Base-by-base conservation (phyloP, 805 yeast species). In the Metschnikowia dekortorum region DNA sequence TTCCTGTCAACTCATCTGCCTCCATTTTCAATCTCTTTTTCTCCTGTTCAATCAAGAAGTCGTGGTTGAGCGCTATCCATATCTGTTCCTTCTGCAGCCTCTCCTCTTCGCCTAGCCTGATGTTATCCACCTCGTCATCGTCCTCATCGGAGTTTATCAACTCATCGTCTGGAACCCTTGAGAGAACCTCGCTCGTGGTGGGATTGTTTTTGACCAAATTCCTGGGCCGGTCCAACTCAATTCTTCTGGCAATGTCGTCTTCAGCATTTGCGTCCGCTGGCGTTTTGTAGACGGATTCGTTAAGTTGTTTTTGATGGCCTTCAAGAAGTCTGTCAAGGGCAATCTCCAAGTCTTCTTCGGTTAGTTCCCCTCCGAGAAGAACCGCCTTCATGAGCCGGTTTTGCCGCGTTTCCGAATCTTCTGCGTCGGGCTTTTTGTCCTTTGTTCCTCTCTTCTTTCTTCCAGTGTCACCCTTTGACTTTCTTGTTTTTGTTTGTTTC, bases 21-120 rank as follows among this genome's bases (percentile, higher is more conserved):
- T 90, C 96, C 47, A 79, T 78, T 64, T 91, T 89, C 52, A 92
- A 73, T 54, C 91, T 73, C 62, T 89, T 90, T 58, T 82, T 81
- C 60, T 92, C 97, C 67, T 89, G 96, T 44, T 86, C 94, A 8
- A 89, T 64, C 49, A 94, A 69, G 62, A 81, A 94, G 30, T 91
- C 98, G 52, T 87, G 87, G 66, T 95, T 91, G 37, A 89, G 75
- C 2, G 94, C 91, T 48, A 87, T 83, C 98, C 99, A 94, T 3
- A 91, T 81, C 52, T 86, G 76, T 57, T 89, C 91, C 65, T 92
- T 94, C 55, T 85, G 64, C 50, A 71, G 76, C 9, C 84, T 76
- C 54, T 91, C 97, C 46, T 84, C 89, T 48, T 78, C 83, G 2
- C 80, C 76, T 44, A 94, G 72, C 39, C 88, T 61, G 33, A 83